Percentiles rank a stretch among this genome's conserved stretches.
phyloP scores from a whole-genome alignment of 2,329 filamentous ascomycete species.

The Apiospora phragmitis region DNA sequence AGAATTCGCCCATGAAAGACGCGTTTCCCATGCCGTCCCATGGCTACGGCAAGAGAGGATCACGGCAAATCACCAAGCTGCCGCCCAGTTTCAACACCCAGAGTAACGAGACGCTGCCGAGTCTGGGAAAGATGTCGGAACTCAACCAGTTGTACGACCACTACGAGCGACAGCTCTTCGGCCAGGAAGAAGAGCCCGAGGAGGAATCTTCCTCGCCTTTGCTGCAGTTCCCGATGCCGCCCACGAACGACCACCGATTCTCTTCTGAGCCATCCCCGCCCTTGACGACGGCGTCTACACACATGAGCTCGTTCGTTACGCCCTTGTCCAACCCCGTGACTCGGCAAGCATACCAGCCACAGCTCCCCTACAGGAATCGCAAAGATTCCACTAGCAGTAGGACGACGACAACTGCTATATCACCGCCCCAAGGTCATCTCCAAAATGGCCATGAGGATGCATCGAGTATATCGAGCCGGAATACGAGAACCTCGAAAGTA shows the following conservation, averaged over 20 bases:
- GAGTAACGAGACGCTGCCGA: slow-evolving; percentile 21
- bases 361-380: slow-evolving; percentile 24
- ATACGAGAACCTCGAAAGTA: slow-evolving; percentile 55
- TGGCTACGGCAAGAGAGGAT: slow-evolving; percentile 15
- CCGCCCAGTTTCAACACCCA: slow-evolving; percentile 31
- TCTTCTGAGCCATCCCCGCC: slow-evolving; percentile 9
- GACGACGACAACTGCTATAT: not conserved
- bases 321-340: slow-evolving; percentile 22
- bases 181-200: slow-evolving; percentile 23
- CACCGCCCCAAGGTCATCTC: slow-evolving; percentile 26
- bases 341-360: slow-evolving; percentile 14
- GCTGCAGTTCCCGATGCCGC: not conserved
- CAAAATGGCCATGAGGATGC: slow-evolving; percentile 37
- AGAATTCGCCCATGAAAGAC: slow-evolving; percentile 29
- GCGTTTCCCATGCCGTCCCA: slow-evolving; percentile 10
- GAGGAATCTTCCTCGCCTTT: slow-evolving; percentile 16
- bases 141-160: slow-evolving; percentile 56
- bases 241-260: slow-evolving; percentile 2
- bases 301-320: slow-evolving; percentile 19
- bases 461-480: slow-evolving; percentile 55
- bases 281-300: slow-evolving; percentile 22
- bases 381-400: slow-evolving; percentile 27
- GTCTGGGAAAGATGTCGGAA: slow-evolving; percentile 36
- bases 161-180: slow-evolving; percentile 52
- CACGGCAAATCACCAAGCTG: slow-evolving; percentile 22